Conservation (phyloP, 176 grass and related monocot species). For the Phyllostachys edulis region DNA sequence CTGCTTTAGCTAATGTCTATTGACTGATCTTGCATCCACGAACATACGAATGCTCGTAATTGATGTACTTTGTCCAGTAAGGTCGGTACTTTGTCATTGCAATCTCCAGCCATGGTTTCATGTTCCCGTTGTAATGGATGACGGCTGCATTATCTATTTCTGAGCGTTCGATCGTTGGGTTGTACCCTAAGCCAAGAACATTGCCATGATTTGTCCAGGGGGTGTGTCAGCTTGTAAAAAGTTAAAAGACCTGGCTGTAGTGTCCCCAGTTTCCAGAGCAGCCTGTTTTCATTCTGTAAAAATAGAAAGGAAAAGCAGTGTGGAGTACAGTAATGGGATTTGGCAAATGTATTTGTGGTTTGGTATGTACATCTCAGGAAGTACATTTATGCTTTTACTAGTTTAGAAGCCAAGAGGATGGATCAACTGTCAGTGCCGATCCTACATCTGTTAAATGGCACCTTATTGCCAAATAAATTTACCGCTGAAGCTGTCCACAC, state of each 20-base stretch:
- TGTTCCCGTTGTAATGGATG: conserved; percentile 61
- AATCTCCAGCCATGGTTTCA: conserved; percentile 61
- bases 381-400: neutral
- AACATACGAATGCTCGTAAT: conserved; percentile 49
- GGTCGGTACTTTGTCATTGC: conserved; percentile 56
- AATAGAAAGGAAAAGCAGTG: neutral
- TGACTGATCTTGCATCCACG: conserved; percentile 56
- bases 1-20: conserved; percentile 20
- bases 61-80: conserved; percentile 64
- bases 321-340: neutral
- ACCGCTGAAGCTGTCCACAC: neutral
- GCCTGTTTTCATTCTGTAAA: conserved; percentile 19
- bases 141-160: conserved; percentile 45
- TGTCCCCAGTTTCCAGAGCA: conserved; percentile 26
- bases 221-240: conserved; percentile 54
- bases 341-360: neutral
- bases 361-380: neutral
- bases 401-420: conserved; percentile 17
- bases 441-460: neutral
- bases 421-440: neutral
- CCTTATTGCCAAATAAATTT: neutral
- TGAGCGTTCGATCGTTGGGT: conserved; percentile 37
- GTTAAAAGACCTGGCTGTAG: no score
- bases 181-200: conserved; percentile 48
- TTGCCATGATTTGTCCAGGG: conserved; percentile 57